Base-by-base conservation (phyloP, 768 basidiomycete genomes). In the Termitomyces heimii region DNA sequence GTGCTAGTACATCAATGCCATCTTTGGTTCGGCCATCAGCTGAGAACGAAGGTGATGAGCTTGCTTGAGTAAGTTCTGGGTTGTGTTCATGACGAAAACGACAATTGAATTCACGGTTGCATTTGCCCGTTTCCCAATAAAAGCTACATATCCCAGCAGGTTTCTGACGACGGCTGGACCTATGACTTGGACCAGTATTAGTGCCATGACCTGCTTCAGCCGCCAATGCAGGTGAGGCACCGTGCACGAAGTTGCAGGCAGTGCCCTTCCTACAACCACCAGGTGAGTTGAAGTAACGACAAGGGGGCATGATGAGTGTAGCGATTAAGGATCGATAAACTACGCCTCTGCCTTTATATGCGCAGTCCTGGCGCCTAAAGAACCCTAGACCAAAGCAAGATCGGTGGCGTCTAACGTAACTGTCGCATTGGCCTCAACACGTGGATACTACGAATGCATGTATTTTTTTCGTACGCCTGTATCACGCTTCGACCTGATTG, bases 101-200 rank as follows among this genome's bases (percentile, higher is more conserved):
- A 66, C 83, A 85, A 1, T 63, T 62, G 53, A 79, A 81, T 46
- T 76, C 79, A 14, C 66, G 65, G n/a, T 60, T 72, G 66, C 83
- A 85, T 42, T 58, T 67, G 10, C 82, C 83, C 0, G 61, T 66
- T 1, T 70, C 66, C 80, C 80, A 84, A 62, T 69, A 84, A 60
- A 66, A 77, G 26, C 60, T 66, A 67, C 83, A 85, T 8, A 72
- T 67, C 2, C 79, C 79, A 22, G 29, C 58, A 4, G 22, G 24
- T 29, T 31, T 62, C 55, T 56, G 56, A 44, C 57, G 56, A 34
- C 44, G 58, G 53, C 26, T 53, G 31, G 44, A 45, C 18, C 39
- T 24, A 48, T 54, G 45, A 50, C 53, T 53, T 52, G 55, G 44
- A 26, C 43, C 49, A 61, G 53, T 28, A 34, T 45, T 61, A 43